A percentile compares a stretch with the other conserved stretches of the same genome.
phyloP scores from a whole-genome alignment of 345 rosid genomes.

The Sisymbrium irio region DNA sequence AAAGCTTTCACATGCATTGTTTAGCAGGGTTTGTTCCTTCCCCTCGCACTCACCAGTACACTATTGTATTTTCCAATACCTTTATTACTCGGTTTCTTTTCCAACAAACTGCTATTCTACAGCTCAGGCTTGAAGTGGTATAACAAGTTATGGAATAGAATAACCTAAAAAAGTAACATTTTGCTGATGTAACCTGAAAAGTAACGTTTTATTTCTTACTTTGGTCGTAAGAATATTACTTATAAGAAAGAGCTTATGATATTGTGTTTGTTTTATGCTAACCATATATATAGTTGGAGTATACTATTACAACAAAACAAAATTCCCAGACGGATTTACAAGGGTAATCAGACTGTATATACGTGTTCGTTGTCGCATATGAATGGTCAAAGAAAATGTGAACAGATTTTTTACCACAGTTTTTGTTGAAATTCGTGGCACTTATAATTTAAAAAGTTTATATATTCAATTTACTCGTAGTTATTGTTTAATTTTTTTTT shows the following conservation, averaged over 20 bases:
- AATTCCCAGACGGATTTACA: background rate
- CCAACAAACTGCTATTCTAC: too few species aligned
- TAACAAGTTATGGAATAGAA: too few species aligned
- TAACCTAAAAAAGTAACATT: too few species aligned
- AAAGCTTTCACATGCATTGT: constrained; percentile 22
- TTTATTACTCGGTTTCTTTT: too few species aligned
- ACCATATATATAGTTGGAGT: background rate
- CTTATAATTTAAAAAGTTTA: too few species aligned
- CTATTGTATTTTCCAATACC: background rate
- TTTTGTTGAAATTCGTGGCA: too few species aligned
- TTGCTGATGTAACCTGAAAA: too few species aligned
- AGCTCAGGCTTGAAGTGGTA: too few species aligned
- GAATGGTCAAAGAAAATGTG: background rate
- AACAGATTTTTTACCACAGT: background rate
- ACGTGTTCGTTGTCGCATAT: background rate
- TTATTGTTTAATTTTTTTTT: background rate
- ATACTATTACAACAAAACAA: background rate
- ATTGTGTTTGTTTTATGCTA: background rate
- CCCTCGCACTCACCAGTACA: background rate
- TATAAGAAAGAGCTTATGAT: background rate
- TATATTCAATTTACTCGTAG: background rate
- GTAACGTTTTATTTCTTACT: background rate
- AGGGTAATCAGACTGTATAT: background rate
- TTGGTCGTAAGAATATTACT: background rate
- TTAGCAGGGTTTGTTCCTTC: background rate